Evolutionary conservation across 148 eudicot species (phyloP).

Genomic region (Heliosperma pusillum): DNA sequence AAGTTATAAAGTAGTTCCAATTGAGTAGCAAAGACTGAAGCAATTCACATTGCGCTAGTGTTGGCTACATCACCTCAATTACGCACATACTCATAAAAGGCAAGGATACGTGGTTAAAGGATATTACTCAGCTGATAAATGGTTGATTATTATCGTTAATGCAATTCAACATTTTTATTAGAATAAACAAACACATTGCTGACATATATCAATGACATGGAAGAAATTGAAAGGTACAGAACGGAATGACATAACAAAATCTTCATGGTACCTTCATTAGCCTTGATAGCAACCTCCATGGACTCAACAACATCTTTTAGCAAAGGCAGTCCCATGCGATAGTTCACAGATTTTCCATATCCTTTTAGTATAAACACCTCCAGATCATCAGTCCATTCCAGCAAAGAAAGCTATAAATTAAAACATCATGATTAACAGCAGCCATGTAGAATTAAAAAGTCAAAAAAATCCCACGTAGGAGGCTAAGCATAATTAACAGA

Average conservation of each 20-base stretch:
- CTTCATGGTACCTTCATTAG: constrained; percentile 58
- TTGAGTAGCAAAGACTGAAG: too few relatives aligned
- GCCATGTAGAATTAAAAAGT: background rate
- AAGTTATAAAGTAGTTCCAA: too few relatives aligned
- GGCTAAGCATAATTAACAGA: background rate
- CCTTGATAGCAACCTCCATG: constrained; percentile 83
- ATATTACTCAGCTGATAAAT: too few relatives aligned
- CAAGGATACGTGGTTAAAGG: too few relatives aligned
- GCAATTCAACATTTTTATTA: too few relatives aligned
- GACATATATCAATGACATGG: background rate
- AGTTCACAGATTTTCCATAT: constrained; percentile 86
- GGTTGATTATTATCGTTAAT: too few relatives aligned
- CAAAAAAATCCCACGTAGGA: background rate
- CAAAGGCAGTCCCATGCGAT: constrained; percentile 91
- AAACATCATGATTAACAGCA: background rate
- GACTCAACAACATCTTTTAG: constrained; percentile 80
- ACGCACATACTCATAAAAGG: too few relatives aligned
- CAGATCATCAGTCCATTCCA: constrained; percentile 98
- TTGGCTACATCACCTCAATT: too few relatives aligned
- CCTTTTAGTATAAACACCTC: constrained; percentile 80
- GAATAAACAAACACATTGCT: too few relatives aligned
- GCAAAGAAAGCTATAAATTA: constrained; percentile 48
- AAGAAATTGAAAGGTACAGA: background rate
- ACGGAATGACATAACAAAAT: background rate
- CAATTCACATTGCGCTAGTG: too few relatives aligned